These are phyloP conservation scores for Fusarium sarcochroum DNA, from an alignment of 2,329 filamentous ascomycete genomes.

Conservation along the genomic window DNA sequence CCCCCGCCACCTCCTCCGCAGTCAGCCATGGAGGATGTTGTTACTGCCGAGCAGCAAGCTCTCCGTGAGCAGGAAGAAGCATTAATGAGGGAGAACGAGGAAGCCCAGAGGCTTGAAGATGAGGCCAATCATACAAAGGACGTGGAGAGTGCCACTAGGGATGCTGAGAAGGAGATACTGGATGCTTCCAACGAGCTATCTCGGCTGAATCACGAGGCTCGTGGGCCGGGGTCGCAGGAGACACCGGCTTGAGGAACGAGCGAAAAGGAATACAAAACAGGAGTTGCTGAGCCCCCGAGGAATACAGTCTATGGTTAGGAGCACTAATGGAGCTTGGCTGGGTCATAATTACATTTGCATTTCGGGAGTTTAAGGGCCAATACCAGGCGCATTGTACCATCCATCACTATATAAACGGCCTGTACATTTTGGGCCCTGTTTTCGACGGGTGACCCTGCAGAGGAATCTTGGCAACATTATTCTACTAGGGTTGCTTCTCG, in stretches of 20 bases:
- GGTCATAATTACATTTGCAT: constrained; percentile 43
- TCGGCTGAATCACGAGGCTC: constrained; percentile 20
- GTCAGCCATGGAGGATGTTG: constrained; percentile 53
- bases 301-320: constrained; percentile 39
- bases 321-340: constrained; percentile 44
- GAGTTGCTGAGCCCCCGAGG: constrained; percentile 42
- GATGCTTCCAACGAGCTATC: constrained; percentile 30
- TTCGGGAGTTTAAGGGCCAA: constrained; percentile 44
- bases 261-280: constrained; percentile 40
- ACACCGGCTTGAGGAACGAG: constrained; percentile 26
- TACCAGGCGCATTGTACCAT: constrained; percentile 43
- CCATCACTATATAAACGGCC: constrained; percentile 38
- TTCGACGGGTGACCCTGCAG: constrained; percentile 4
- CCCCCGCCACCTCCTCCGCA: constrained; percentile 65
- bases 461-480: constrained; percentile 15
- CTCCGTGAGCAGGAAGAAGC: constrained; percentile 66
- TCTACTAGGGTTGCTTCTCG: constrained; percentile 10
- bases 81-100: constrained; percentile 67
- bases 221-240: constrained; percentile 26
- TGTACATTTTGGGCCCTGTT: constrained; percentile 25
- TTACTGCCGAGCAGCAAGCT: constrained; percentile 60
- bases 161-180: constrained; percentile 40
- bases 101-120: constrained; percentile 66
- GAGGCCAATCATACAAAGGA: constrained; percentile 56
- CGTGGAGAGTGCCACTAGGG: constrained; percentile 45